These are phyloP conservation scores for Russula brevipes DNA, from an alignment of 768 basidiomycete species.

Conservation along the genomic window DNA sequence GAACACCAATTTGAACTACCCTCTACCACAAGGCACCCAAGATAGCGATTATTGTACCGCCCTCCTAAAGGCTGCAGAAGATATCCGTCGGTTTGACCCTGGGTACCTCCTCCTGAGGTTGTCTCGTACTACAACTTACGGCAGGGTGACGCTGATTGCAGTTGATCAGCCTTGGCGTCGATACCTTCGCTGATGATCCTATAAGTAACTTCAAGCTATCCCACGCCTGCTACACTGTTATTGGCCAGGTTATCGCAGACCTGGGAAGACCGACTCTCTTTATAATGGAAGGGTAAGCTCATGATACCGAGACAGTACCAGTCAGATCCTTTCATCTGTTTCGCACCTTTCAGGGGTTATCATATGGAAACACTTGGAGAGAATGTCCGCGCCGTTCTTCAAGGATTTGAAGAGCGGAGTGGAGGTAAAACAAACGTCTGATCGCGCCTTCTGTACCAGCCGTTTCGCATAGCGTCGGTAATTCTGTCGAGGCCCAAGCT, in stretches of 20 bases:
- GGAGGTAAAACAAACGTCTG: background rate
- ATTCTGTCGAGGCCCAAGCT: background rate
- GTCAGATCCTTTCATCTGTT: background rate
- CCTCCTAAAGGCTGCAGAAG: conserved; percentile 24
- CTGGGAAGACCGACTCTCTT: conserved; percentile 30
- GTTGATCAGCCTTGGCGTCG: conserved; percentile 32
- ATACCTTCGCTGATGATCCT: conserved; percentile 34
- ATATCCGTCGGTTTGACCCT: conserved; percentile 27
- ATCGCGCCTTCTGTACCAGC: background rate
- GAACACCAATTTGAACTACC: conserved; percentile 31
- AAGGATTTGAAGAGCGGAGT: conserved; percentile 25
- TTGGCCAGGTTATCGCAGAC: conserved; percentile 27
- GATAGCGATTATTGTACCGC: conserved; percentile 29
- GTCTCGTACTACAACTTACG: background rate
- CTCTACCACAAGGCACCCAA: conserved; percentile 30
- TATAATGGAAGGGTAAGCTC: conserved; percentile 34
- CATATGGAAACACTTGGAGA: conserved; percentile 28
- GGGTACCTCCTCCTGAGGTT: conserved; percentile 33
- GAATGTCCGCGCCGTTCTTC: conserved; percentile 31
- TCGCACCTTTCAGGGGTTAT: conserved; percentile 28
- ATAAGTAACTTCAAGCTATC: conserved; percentile 33
- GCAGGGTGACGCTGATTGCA: background rate
- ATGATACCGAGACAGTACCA: background rate
- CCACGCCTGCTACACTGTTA: conserved; percentile 27
- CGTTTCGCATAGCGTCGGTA: background rate